Base-by-base conservation (phyloP, 1,284 basidiomycete genomes). In the Naganishia cerealis region DNA sequence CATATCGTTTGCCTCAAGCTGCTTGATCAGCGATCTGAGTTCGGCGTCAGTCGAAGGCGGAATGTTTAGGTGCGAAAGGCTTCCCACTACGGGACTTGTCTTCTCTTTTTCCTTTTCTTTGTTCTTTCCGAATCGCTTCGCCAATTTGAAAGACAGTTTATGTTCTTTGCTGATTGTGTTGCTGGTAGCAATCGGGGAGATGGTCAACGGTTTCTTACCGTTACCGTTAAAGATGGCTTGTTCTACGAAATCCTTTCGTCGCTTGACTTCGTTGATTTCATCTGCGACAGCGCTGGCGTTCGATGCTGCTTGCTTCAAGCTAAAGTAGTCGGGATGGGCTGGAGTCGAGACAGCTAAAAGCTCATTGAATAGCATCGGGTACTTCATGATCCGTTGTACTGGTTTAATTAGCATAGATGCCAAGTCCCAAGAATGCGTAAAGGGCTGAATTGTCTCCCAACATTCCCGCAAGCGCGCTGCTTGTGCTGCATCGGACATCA, bases 351-450 rank as follows among this genome's bases (percentile, higher is more conserved):
- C 87, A 46, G 88, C 86, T 58, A 90, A 84, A 67, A 97, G 88
- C 59, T 92, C 87, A 21, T 82, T 81, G 46, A 97, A 87, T 21
- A 97, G 86, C 13, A 96, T 84, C 0, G 94, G 89, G 77, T 97
- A 97, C 78, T 95, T 96, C 72, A 93, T 86, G 57, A 94, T 84
- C n/a, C 92, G 86, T 75, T 94, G 92, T 8, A 95, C 90, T 39
- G 92, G 92, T 79, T 94, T 82, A 78, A 82, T 96, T 69, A 96
- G 87, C 70, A 96, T 85, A 0, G 92, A 95, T 8, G 90, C 85
- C 54, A 97, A 86, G 78, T 97, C 94, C 94, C 94, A 97, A 1
- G 93, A 91, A 74, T 93, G 90, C 0, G 92, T 90, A 55, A 88
- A 85, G 5, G 86, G 84, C 24, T 88, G 86, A 16, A 91, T 88